A percentile compares a stretch with the other conserved stretches of the same genome.
phyloP scores from a whole-genome alignment of 768 basidiomycete genomes.

The Chlorophyllum brunneum region DNA sequence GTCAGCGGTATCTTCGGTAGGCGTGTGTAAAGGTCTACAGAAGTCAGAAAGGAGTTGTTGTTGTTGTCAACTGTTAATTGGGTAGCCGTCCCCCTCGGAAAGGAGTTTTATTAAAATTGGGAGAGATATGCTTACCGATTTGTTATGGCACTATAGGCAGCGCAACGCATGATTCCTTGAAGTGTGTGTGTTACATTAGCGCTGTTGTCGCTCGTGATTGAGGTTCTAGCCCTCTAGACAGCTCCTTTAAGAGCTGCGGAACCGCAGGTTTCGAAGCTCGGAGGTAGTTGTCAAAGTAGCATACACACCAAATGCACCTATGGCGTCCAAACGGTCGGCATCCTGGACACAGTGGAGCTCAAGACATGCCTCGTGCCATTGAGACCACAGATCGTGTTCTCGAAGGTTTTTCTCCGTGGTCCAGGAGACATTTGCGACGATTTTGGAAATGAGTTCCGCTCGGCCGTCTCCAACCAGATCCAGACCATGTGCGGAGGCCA shows the following conservation, averaged over 20 bases:
- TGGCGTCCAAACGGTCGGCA: slow-evolving; percentile 75
- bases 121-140: slow-evolving; percentile 37
- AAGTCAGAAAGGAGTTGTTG: slow-evolving; percentile 2
- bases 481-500: slow-evolving; percentile 38
- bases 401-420: slow-evolving; percentile 72
- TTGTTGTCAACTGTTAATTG: neutral
- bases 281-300: neutral
- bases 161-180: slow-evolving; percentile 61
- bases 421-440: slow-evolving; percentile 84
- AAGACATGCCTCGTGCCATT: slow-evolving; percentile 66
- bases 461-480: slow-evolving; percentile 61
- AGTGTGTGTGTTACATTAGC: slow-evolving; percentile 1
- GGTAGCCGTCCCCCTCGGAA: slow-evolving; percentile 9
- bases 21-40: slow-evolving; percentile 41
- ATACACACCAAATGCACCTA: slow-evolving; percentile 73
- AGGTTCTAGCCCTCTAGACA: slow-evolving; percentile 1
- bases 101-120: slow-evolving; percentile 9
- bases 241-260: neutral
- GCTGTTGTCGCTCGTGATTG: neutral
- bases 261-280: neutral
- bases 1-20: slow-evolving; percentile 40
- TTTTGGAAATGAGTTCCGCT: slow-evolving; percentile 48
- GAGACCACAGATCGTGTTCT: slow-evolving; percentile 47
- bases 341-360: slow-evolving; percentile 85
- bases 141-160: slow-evolving; percentile 55